Base-by-base conservation (phyloP, 1,284 basidiomycete species). In the Apiotrichum sp. region DNA sequence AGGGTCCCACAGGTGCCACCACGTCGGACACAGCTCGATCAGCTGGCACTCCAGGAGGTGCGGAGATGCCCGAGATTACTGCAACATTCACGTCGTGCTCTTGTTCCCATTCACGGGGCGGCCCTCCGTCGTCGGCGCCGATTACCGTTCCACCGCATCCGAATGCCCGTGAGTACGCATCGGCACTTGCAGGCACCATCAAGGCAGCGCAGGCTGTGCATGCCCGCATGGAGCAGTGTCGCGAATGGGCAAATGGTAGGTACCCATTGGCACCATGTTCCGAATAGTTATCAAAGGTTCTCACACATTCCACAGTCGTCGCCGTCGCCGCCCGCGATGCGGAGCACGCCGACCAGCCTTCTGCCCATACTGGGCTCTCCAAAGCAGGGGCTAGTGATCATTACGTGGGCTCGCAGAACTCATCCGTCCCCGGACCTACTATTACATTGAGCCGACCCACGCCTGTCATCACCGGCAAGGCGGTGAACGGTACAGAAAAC, bases 211-310 rank as follows among this genome's bases (percentile, higher is more conserved):
- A 47, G 33, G n/a, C 9, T 4, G 46, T n/a, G 6, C 46, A 47
- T 36, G 46, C 46, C n/a, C 33, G 55, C 22, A 42, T 52, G 50
- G 50, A 56, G 16, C 55, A 56, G 41, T 56, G 55, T 35, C 55
- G 50, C 42, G 56, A 41, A 32, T 57, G 56, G 56, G 56, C 51
- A 5, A 53, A 43, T 14, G 51, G 56, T 57, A 22, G 22, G 22
- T 22, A 22, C 22, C 22, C 22, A 22, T 22, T 38, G 36, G 7
- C 36, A 38, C 36, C 36, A 38, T 22, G 22, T 22, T 22, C 22
- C 22, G 22, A 22, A 22, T 38, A 22, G 36, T 38, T 13, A 38
- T 13, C 36, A 38, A 22, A 22, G 22, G 22, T 31, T 4, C 39
- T 55, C 31, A 51, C 32, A 6, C 22, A 22, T 22, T 29, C 55